Percentiles rank a stretch among this genome's conserved stretches.
These are phyloP conservation scores for Austroboletus niveus DNA, from an alignment of 1,284 basidiomycete genomes.

Conservation along the genomic window DNA sequence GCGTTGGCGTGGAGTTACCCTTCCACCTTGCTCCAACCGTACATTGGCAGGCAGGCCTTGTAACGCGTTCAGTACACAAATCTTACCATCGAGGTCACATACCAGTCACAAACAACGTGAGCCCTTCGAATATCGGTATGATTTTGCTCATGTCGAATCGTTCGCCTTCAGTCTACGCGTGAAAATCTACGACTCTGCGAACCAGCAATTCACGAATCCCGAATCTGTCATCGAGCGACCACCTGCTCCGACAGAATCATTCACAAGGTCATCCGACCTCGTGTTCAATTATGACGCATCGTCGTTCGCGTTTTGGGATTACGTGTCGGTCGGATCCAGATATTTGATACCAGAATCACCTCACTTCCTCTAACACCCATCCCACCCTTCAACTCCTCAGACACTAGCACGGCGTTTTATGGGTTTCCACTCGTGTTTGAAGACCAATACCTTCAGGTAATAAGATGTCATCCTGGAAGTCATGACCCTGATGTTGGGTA, in stretches of 20 bases:
- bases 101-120: constrained; percentile 51
- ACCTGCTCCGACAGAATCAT: constrained; percentile 33
- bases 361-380: constrained; percentile 59
- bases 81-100: constrained; percentile 65
- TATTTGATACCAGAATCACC: constrained; percentile 71
- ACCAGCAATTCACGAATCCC: constrained; percentile 70
- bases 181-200: constrained; percentile 68
- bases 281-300: constrained; percentile 65
- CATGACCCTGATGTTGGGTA: constrained; percentile 29
- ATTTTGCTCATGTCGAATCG: not conserved
- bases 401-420: constrained; percentile 51
- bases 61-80: constrained; percentile 65
- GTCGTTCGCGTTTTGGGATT: constrained; percentile 80
- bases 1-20: no score
- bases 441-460: constrained; percentile 62
- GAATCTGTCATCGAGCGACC: constrained; percentile 54
- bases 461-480: not conserved
- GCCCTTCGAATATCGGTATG: constrained; percentile 19
- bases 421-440: constrained; percentile 74
- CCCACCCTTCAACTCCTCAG: constrained; percentile 43
- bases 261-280: constrained; percentile 48
- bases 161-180: constrained; percentile 59
- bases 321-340: constrained; percentile 60
- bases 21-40: no score
- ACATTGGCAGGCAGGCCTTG: constrained; percentile 59